Evolutionary conservation across 2,329 filamentous ascomycete genomes (phyloP).

Genomic region (Daldinia eschscholtzii): DNA sequence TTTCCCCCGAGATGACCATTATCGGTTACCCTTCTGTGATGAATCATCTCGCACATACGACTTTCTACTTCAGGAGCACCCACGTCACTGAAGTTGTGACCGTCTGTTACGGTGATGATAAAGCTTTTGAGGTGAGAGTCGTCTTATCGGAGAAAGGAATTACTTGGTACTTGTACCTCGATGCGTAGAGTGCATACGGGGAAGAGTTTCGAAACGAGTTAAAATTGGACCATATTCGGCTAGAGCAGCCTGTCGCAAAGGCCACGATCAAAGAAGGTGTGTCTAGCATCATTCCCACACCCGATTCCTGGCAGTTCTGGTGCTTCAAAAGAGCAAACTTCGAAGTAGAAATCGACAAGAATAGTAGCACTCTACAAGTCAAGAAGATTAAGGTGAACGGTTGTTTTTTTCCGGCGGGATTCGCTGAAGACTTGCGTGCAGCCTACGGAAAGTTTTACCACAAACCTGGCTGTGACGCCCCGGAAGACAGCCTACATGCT

Average conservation of each 20-base stretch:
- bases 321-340: constrained; percentile 15
- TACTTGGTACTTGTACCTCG: constrained; percentile 48
- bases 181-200: constrained; percentile 31
- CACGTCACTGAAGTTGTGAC: constrained; percentile 48
- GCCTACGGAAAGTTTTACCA: constrained; percentile 40
- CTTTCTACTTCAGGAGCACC: constrained; percentile 46
- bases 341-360: not conserved
- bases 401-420: not conserved
- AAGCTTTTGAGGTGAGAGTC: constrained; percentile 43
- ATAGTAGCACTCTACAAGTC: not conserved
- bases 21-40: constrained; percentile 5
- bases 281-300: constrained; percentile 13
- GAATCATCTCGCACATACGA: constrained; percentile 21
- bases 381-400: not conserved
- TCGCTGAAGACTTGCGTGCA: constrained; percentile 4
- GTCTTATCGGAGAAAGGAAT: constrained; percentile 41
- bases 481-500: constrained; percentile 50
- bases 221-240: not conserved
- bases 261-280: constrained; percentile 14
- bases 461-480: constrained; percentile 49
- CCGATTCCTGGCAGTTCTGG: constrained; percentile 37
- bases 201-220: not conserved
- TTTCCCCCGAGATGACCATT: not conserved
- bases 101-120: constrained; percentile 44
- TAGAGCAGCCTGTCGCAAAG: constrained; percentile 41